A percentile compares a stretch with the other conserved stretches of the same genome.
phyloP scores from a whole-genome alignment of 176 grass and related monocot genomes.

The Pharus latifolius region DNA sequence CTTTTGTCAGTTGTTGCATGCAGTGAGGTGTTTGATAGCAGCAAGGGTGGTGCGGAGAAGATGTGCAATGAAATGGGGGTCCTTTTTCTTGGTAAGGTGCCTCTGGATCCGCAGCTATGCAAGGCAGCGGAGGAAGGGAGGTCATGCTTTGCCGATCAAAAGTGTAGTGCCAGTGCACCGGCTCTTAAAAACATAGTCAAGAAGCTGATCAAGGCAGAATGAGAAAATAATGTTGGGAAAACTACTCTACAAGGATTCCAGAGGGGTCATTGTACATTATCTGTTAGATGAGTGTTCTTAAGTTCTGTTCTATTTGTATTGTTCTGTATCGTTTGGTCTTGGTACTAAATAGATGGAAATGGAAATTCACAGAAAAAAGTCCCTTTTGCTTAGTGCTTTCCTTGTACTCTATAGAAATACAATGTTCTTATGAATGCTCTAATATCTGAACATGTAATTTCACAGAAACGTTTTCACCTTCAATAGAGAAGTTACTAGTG shows the following conservation, averaged over 20 bases:
- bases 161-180: constrained; percentile 59
- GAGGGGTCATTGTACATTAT: not conserved
- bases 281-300: not conserved
- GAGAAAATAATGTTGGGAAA: not conserved
- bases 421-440: no score
- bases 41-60: constrained; percentile 57
- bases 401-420: no score
- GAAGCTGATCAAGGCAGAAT: constrained; percentile 43
- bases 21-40: constrained; percentile 85
- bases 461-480: no score
- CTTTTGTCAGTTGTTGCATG: constrained; percentile 48
- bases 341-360: no score
- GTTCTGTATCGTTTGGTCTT: no score
- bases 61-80: constrained; percentile 85
- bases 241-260: not conserved
- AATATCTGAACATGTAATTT: no score
- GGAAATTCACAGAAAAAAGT: no score
- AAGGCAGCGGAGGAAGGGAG: constrained; percentile 89
- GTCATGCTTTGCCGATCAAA: constrained; percentile 77
- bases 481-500: no score
- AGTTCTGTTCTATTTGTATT: not conserved
- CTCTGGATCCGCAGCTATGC: constrained; percentile 82
- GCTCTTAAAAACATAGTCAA: constrained; percentile 66
- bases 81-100: constrained; percentile 87
- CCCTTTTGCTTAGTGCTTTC: no score